These are phyloP conservation scores for Myriosclerotinia duriaeana DNA, from an alignment of 2,329 filamentous ascomycete genomes.

Conservation along the genomic window DNA sequence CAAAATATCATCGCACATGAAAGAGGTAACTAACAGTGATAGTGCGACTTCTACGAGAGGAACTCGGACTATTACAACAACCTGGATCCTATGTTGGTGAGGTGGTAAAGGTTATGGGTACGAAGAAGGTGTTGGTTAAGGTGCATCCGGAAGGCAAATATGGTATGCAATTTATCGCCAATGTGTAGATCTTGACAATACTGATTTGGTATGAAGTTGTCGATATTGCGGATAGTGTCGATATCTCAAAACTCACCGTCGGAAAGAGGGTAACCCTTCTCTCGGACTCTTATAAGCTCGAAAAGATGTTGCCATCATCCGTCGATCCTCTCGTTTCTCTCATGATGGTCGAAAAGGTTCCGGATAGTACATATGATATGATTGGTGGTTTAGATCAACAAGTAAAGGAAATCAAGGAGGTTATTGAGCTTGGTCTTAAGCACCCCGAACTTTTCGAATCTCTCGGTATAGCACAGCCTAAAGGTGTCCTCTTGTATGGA, in stretches of 20 bases:
- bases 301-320: constrained; percentile 96
- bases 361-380: constrained; percentile 99
- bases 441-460: constrained; percentile 98
- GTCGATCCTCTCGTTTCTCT: constrained; percentile 97
- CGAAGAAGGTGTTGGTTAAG: constrained; percentile 98
- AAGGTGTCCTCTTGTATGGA: constrained; percentile 94
- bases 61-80: constrained; percentile 92
- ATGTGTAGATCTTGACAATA: too few relatives aligned
- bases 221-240: constrained; percentile 90
- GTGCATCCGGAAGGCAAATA: constrained; percentile 99
- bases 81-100: constrained; percentile 97
- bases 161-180: constrained; percentile 55
- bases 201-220: constrained; percentile 62
- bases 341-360: constrained; percentile 99
- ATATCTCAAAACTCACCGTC: constrained; percentile 91
- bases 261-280: constrained; percentile 96
- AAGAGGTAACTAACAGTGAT: constrained; percentile 30
- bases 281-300: constrained; percentile 97
- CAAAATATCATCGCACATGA: neutral
- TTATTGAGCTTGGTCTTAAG: constrained; percentile 97
- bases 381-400: constrained; percentile 98
- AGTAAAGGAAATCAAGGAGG: constrained; percentile 99
- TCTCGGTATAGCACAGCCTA: constrained; percentile 96
- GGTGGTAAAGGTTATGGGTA: constrained; percentile 99
- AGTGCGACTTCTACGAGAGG: constrained; percentile 90